Base-by-base conservation (phyloP, 306 rosid genomes). In the Argentina anserina region DNA sequence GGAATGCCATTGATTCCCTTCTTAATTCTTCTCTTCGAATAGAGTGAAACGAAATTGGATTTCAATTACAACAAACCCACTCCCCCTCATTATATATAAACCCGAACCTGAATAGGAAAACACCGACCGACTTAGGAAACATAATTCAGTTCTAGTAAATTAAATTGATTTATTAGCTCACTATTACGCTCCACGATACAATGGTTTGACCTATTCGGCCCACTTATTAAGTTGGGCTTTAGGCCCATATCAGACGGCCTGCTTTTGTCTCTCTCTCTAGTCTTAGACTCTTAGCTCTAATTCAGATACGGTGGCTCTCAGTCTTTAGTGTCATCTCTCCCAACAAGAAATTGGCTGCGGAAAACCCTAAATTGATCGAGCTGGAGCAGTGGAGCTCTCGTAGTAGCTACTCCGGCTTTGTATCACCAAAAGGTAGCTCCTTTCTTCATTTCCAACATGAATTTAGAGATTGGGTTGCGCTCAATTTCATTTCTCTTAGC, bases 311-410 rank as follows among this genome's bases (percentile, higher is more conserved):
- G 74, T 53, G 37, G 6, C 13, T 50, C 34, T 50, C 34, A 33
- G 34, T 33, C 74, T 26, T 59, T 39, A 3, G 23, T 28, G 33
- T 33, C 72, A 29, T 47, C 60, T 46, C 42, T n/a, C 0, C 23
- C 74, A 52, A 21, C 36, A 23, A 39, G 52, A 55, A 70, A 55
- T 9, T 2, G 10, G 34, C 23, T n/a, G 8, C 15, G 7, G 39
- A 15, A 67, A 70, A 53, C 75, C 75, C 52, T 39, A 70, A 70
- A 1, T 39, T 40, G 65, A n/a, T 70, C 21, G 74, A 52, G 59
- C 49, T 23, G 34, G 74, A 40, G 75, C 37, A 42, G 36, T 23
- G 34, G 74, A 40, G 75, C 37, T 25, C 3, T 39, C 64, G 1
- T 39, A 37, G 65, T 2, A 9, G 12, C 41, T 5, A 50, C 43